A percentile compares a stretch with the other conserved stretches of the same genome.
Evolutionary conservation across 177 flowering plant genomes (phyloP).

Genomic region (Telopea speciosissima): DNA sequence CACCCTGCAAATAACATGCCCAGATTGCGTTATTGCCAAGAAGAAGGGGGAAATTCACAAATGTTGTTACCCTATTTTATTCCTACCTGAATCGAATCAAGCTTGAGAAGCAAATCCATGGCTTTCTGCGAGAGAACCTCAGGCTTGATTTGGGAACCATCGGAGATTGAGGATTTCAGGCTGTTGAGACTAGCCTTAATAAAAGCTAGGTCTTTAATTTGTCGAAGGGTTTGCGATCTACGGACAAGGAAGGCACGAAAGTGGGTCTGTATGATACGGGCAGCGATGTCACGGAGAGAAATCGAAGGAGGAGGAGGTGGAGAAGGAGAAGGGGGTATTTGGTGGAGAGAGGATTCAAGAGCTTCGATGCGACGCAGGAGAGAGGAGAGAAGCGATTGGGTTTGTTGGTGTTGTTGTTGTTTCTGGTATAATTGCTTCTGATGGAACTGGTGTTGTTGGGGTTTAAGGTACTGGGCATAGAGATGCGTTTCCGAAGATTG

Average conservation of each 20-base stretch:
- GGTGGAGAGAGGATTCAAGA: slow-evolving; percentile 16
- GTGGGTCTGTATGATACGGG: slow-evolving; percentile 77
- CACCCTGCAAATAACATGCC: slow-evolving; percentile 26
- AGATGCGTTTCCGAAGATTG: slow-evolving; percentile 21
- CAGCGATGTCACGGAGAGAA: slow-evolving; percentile 64
- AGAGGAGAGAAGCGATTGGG: slow-evolving; percentile 17
- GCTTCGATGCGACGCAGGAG: slow-evolving; percentile 50
- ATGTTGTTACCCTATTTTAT: background rate
- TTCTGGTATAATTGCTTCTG: slow-evolving; percentile 11
- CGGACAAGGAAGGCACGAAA: slow-evolving; percentile 75
- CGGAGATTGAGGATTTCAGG: slow-evolving; percentile 50
- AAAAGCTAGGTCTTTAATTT: slow-evolving; percentile 62
- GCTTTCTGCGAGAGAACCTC: slow-evolving; percentile 41
- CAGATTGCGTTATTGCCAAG: background rate
- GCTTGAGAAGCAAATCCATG: slow-evolving; percentile 47
- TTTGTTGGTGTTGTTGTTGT: slow-evolving; percentile 15
- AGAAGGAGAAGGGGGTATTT: background rate
- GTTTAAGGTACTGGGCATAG: slow-evolving; percentile 8
- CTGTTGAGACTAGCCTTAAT: slow-evolving; percentile 47
- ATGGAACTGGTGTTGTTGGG: slow-evolving; percentile 14
- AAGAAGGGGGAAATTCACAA: background rate
- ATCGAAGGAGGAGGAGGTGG: slow-evolving; percentile 4
- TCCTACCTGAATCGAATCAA: slow-evolving; percentile 75
- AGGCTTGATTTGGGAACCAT: slow-evolving; percentile 25
- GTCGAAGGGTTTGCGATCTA: slow-evolving; percentile 71